Conservation (phyloP, 371 early-diverging fungal genomes). For the Apophysomyces elegans region DNA sequence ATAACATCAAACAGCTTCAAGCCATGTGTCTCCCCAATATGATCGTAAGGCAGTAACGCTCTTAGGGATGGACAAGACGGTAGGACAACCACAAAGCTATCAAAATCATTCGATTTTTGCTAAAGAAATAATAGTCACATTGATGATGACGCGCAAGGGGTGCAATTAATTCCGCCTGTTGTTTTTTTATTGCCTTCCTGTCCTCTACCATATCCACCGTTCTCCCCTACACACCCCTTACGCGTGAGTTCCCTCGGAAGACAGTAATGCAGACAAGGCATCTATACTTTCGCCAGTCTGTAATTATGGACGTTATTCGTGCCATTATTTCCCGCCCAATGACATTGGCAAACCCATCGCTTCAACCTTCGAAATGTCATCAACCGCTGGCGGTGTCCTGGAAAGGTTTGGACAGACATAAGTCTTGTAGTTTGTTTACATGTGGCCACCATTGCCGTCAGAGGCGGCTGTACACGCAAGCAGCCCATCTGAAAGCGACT, state of each 20-base stretch:
- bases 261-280: slow-evolving; percentile 19
- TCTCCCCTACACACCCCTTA: neutral
- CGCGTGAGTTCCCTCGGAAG: neutral
- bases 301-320: slow-evolving; percentile 24
- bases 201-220: no score
- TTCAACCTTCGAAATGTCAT: slow-evolving; percentile 4
- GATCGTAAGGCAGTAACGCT: no score
- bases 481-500: neutral
- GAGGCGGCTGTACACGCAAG: neutral
- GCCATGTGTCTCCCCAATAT: no score
- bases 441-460: neutral
- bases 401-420: neutral
- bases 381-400: neutral
- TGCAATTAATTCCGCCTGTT: no score
- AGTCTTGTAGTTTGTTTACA: neutral
- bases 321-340: slow-evolving; percentile 27
- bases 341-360: neutral
- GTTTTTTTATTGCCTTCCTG: no score
- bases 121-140: no score
- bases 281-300: slow-evolving; percentile 18
- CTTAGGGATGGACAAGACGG: no score
- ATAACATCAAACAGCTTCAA: no score
- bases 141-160: no score
- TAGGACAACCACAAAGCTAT: no score
- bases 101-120: no score